Evolutionary conservation across 2,329 filamentous ascomycete species (phyloP).

Genomic region (Didymella segeticola): DNA sequence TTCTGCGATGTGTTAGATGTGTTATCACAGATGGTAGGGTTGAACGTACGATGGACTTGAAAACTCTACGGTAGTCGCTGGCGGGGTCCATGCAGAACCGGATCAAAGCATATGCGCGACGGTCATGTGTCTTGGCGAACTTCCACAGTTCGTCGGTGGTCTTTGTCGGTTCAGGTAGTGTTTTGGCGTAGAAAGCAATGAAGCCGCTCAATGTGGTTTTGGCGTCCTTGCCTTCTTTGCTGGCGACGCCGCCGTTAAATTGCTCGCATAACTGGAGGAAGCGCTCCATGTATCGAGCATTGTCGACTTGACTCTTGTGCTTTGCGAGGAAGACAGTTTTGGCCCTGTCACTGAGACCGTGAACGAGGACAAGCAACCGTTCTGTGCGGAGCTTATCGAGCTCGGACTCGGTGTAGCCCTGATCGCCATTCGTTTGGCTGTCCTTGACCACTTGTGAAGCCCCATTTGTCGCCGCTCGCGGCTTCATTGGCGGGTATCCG

Average conservation of each 20-base stretch:
- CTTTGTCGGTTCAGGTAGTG: constrained; percentile 76
- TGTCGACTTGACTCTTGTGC: constrained; percentile 77
- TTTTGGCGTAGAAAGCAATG: constrained; percentile 74
- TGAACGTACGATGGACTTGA: constrained; percentile 70
- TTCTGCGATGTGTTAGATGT: constrained; percentile 54
- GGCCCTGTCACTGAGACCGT: constrained; percentile 76
- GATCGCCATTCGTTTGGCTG: constrained; percentile 57
- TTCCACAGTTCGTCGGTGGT: constrained; percentile 81
- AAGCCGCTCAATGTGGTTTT: constrained; percentile 75
- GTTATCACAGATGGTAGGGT: neutral
- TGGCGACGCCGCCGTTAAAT: constrained; percentile 86
- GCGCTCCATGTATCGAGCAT: constrained; percentile 74
- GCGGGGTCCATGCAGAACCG: constrained; percentile 84
- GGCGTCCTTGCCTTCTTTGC: constrained; percentile 69
- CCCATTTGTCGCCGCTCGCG: constrained; percentile 57
- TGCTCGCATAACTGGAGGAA: constrained; percentile 85
- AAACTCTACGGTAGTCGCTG: constrained; percentile 90
- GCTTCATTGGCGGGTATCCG: constrained; percentile 77
- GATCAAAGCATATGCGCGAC: constrained; percentile 86
- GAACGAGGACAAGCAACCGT: constrained; percentile 81
- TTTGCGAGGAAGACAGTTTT: constrained; percentile 89
- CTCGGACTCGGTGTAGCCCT: constrained; percentile 59
- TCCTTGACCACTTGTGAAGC: constrained; percentile 68
- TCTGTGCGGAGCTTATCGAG: constrained; percentile 81
- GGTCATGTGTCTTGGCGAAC: constrained; percentile 90